phyloP scores from a whole-genome alignment of 345 rosid genomes.

The Theobroma cacao region DNA sequence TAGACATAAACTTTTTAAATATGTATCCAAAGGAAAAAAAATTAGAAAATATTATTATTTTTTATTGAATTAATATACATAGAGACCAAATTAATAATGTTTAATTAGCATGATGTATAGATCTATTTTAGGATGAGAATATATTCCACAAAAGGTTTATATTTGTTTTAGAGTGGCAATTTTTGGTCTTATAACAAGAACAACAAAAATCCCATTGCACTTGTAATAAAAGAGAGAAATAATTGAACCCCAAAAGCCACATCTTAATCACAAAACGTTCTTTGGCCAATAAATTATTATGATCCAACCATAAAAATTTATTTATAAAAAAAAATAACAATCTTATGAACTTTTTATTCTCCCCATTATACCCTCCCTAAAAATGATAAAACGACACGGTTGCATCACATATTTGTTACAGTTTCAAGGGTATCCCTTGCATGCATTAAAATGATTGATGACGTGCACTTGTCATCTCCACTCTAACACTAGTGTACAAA shows the following conservation, averaged over 20 bases:
- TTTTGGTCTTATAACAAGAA: not conserved
- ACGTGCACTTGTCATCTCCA: not conserved
- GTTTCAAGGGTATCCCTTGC: not conserved
- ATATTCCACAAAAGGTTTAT: not conserved
- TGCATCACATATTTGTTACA: slow-evolving; percentile 1
- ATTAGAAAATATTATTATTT: too few species aligned
- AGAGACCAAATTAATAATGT: too few species aligned
- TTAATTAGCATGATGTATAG: too few species aligned
- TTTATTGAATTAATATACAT: too few species aligned
- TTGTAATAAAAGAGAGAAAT: not conserved
- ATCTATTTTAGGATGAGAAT: not conserved
- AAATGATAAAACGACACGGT: not conserved
- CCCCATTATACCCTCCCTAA: not conserved
- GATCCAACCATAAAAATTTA: not conserved
- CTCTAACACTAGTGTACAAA: not conserved
- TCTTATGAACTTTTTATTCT: not conserved
- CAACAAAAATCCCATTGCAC: not conserved
- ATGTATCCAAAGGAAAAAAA: too few species aligned
- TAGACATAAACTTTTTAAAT: too few species aligned
- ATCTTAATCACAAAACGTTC: not conserved
- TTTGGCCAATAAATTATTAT: not conserved
- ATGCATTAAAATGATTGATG: not conserved
- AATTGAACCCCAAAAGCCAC: not conserved
- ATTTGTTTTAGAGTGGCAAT: not conserved
- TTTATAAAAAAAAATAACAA: not conserved